phyloP scores from a whole-genome alignment of 495 filamentous ascomycete genomes.

The Daldinia bambusicola region DNA sequence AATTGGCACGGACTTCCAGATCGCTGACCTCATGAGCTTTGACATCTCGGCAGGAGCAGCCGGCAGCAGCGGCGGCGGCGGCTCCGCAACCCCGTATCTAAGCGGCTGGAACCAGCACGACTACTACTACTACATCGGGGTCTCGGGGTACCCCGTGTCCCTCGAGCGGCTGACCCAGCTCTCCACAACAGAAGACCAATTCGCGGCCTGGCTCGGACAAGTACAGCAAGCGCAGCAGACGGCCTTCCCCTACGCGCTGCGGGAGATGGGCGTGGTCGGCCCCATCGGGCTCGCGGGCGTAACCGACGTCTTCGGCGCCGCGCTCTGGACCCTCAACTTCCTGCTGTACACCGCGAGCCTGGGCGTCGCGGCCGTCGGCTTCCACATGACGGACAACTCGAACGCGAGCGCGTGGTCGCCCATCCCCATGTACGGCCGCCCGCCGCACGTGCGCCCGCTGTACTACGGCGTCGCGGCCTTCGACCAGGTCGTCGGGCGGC shows the following conservation, averaged over 20 bases:
- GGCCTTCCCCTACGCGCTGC: slow-evolving; percentile 45
- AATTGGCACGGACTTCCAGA: slow-evolving; percentile 52
- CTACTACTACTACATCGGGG: slow-evolving; percentile 55
- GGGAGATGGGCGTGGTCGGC: slow-evolving; percentile 51
- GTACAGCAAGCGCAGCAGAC: slow-evolving; percentile 44
- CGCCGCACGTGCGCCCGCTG: slow-evolving; percentile 48
- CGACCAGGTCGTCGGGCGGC: slow-evolving; percentile 49
- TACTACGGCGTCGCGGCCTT: slow-evolving; percentile 55
- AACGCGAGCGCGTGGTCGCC: slow-evolving; percentile 53
- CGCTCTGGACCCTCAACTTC: slow-evolving; percentile 47
- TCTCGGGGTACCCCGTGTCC: slow-evolving; percentile 39
- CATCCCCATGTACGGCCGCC: slow-evolving; percentile 34
- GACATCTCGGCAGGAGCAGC: slow-evolving; percentile 33
- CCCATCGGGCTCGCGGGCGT: slow-evolving; percentile 43
- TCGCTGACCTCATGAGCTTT: slow-evolving; percentile 42
- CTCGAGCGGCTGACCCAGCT: slow-evolving; percentile 47
- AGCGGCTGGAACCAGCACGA: slow-evolving; percentile 54
- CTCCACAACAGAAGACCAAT: slow-evolving; percentile 48
- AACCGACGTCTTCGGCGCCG: slow-evolving; percentile 41
- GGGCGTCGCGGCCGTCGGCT: slow-evolving; percentile 48
- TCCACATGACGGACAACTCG: slow-evolving; percentile 56
- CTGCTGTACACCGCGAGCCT: slow-evolving; percentile 46
- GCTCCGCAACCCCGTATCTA: slow-evolving; percentile 39
- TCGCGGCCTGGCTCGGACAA: slow-evolving; percentile 48
- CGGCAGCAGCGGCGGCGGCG: too few species aligned